These are phyloP conservation scores for Elsinoe perseae DNA, from an alignment of 2,329 filamentous ascomycete genomes.

Conservation along the genomic window DNA sequence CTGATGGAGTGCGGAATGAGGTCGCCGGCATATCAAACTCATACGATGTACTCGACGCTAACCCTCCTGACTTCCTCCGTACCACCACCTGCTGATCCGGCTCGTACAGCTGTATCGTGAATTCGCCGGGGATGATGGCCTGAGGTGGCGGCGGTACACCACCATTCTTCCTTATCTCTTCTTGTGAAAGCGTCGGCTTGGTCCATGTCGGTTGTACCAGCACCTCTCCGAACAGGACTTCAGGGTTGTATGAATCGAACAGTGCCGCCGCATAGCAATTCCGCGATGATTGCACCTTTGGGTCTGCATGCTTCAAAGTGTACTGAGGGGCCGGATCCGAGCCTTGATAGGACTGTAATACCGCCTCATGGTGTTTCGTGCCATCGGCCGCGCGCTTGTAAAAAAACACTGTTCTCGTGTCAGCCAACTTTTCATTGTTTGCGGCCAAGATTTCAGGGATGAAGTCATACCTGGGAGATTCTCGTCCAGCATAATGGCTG, in stretches of 20 bases:
- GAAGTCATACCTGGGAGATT: slow-evolving; percentile 57
- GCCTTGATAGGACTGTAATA: slow-evolving; percentile 61
- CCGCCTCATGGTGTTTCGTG: slow-evolving; percentile 46
- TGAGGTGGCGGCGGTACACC: slow-evolving; percentile 58
- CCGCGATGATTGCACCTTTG: slow-evolving; percentile 52
- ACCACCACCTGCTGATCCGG: slow-evolving; percentile 76
- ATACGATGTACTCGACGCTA: slow-evolving; percentile 75
- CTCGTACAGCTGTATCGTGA: slow-evolving; percentile 86
- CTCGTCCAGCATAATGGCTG: slow-evolving; percentile 71
- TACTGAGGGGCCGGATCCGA: slow-evolving; percentile 75
- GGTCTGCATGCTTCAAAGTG: slow-evolving; percentile 67
- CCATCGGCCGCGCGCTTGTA: slow-evolving; percentile 47
- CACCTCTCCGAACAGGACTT: slow-evolving; percentile 81
- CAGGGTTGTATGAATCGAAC: slow-evolving; percentile 70
- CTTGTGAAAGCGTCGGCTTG: slow-evolving; percentile 70
- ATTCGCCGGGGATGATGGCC: slow-evolving; percentile 67
- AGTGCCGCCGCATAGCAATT: slow-evolving; percentile 84
- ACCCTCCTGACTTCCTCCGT: slow-evolving; percentile 63
- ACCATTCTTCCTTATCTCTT: slow-evolving; percentile 65
- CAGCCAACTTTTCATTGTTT: slow-evolving; percentile 5
- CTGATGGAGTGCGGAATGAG: slow-evolving; percentile 72
- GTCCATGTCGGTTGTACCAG: slow-evolving; percentile 78
- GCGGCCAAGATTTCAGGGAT: slow-evolving; percentile 37
- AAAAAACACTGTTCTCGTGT: slow-evolving; percentile 43
- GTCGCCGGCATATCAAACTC: slow-evolving; percentile 87